Conservation (phyloP, 495 filamentous ascomycete genomes). For the Neurospora discreta region DNA sequence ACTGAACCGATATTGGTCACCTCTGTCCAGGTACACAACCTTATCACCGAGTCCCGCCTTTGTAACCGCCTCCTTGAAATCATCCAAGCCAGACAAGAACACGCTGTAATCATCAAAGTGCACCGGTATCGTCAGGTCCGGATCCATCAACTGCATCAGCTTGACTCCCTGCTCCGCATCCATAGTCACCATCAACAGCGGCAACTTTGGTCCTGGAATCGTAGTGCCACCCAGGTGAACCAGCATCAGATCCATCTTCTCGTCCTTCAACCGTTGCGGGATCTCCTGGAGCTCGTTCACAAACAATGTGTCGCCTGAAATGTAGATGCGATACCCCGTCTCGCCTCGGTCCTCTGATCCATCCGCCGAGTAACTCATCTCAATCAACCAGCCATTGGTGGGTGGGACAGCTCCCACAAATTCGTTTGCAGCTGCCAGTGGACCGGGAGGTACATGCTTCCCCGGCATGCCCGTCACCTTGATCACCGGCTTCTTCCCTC, state of each 20-base stretch:
- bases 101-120: slow-evolving; percentile 63
- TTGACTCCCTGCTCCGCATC: slow-evolving; percentile 52
- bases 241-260: slow-evolving; percentile 57
- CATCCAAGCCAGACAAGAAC: slow-evolving; percentile 46
- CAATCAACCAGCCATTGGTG: slow-evolving; percentile 63
- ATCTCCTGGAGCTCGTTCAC: slow-evolving; percentile 53
- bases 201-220: slow-evolving; percentile 45
- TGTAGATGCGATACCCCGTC: slow-evolving; percentile 55
- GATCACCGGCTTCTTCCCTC: slow-evolving; percentile 22
- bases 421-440: slow-evolving; percentile 41
- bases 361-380: slow-evolving; percentile 38
- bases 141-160: slow-evolving; percentile 47
- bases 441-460: slow-evolving; percentile 51
- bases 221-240: slow-evolving; percentile 57
- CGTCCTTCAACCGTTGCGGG: slow-evolving; percentile 26
- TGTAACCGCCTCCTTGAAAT: slow-evolving; percentile 47
- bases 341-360: slow-evolving; percentile 21
- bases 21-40: slow-evolving; percentile 53
- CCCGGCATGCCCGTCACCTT: slow-evolving; percentile 59
- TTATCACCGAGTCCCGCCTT: slow-evolving; percentile 37
- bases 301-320: slow-evolving; percentile 61
- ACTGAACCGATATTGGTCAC: slow-evolving; percentile 47
- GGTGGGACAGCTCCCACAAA: slow-evolving; percentile 54
- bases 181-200: slow-evolving; percentile 63
- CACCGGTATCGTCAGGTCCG: slow-evolving; percentile 57